Base-by-base conservation (phyloP, 441 rosid genomes). In the Eutrema salsugineum region DNA sequence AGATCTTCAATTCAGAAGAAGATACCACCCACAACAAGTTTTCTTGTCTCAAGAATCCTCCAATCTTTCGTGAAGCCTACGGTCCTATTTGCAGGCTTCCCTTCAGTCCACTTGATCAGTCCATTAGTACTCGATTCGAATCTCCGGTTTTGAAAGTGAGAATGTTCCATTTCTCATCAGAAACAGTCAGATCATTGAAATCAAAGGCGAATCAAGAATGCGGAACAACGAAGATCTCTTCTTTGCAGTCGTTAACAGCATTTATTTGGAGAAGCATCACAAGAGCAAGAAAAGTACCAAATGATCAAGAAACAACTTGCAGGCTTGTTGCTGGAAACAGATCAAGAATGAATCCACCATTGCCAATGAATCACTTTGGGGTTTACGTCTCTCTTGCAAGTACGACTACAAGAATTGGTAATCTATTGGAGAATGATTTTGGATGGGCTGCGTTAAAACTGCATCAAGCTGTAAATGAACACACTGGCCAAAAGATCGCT, bases 361-460 rank as follows among this genome's bases (percentile, higher is more conserved):
- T 88, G 57, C 66, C 86, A 0, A 35, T 10, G 0, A 60, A 85
- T 62, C 81, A 87, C 73, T 91, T 93, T 2, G 98, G 96, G 0
- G 83, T 83, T 75, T 85, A 80, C 15, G 42, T 86, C 48, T 64
- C 71, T 22, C 44, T 81, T 0, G 67, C 77, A n/a, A 30, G 44
- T 30, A 69, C 82, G 2, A 44, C 42, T 30, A 38, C 83, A 0
- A 81, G 66, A 3, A 78, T 73, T 0, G 86, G 87, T 12, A 78
- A 84, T 15, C 68, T 91, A 27, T 78, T 86, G 3, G 82, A 74
- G n/a, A 68, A 82, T 3, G 80, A 70, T 35, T 80, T 91, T 2
- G 93, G 91, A 14, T 86, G 88, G 86, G 88, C 83, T 6, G 97
- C 96, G 24, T 79, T 82, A 78, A 61, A 65, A 33, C n/a, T 91